Base-by-base conservation (phyloP, 495 filamentous ascomycete genomes). In the Peziza echinospora region DNA sequence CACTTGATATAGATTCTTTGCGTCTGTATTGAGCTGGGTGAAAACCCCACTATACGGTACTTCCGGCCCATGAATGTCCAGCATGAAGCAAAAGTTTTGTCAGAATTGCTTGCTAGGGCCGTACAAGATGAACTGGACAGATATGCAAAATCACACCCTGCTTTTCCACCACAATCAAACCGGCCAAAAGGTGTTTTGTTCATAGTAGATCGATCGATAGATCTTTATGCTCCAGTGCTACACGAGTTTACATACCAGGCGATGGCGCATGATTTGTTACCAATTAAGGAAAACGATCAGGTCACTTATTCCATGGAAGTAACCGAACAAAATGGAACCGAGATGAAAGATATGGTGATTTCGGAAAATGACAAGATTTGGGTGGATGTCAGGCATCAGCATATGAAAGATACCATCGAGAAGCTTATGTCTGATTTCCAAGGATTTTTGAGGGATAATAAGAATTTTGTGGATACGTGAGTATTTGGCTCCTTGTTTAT, bases 241-340 rank as follows among this genome's bases (percentile, higher is more conserved):
- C 89, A 97, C 62, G 89, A 97, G 55, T 96, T 97, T 56, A 96
- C 91, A 8, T 97, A 94, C 59, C 89, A 96, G 62, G 83, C 87
- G 23, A 96, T 97, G 87, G 84, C 82, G 16, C 82, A 93, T 58
- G 89, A 97, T 61, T 62, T 97, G 22, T 65, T 97, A 5, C 80
- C 79, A 0, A 80, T 97, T 44, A 74, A 80, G 48, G 89, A 97
- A 46, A 74, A 74, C 10, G 83, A 92, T 40, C 93, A 86, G 59
- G 72, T 89, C 11, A 82, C 77, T 0, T 97, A 87, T 54, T 17
- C 11, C n/a, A 19, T 22, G 10, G 16, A 19, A 43, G 41, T 21
- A 21, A 11, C n/a, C 11, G 52, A 53, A 45, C 49, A 56, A 24
- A 49, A 51, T 22, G 74, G 85, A 56, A 82, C 78, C 16, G 75